Evolutionary conservation across 805 yeast genomes (phyloP).

Genomic region (Yamadazyma olivae): DNA sequence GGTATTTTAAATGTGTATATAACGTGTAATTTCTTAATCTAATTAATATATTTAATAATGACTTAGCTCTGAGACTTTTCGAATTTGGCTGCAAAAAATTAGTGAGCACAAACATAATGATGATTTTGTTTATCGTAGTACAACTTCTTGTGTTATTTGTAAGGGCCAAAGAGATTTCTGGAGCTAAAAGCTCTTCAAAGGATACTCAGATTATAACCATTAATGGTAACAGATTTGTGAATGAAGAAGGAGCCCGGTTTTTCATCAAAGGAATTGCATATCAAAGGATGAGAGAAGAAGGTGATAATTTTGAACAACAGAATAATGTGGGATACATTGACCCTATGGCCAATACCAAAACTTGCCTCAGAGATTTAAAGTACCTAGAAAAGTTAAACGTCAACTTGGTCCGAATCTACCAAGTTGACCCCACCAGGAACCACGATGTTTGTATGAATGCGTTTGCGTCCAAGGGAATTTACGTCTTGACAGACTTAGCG

Average conservation of each 20-base stretch:
- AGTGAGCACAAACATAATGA: background rate
- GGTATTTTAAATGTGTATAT: slow-evolving; percentile 11
- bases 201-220: background rate
- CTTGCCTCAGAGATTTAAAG: slow-evolving; percentile 84
- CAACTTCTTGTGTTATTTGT: too few relatives aligned
- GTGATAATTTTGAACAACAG: slow-evolving; percentile 19
- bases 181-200: too few relatives aligned
- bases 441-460: slow-evolving; percentile 79
- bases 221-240: slow-evolving; percentile 59
- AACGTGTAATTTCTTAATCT: background rate
- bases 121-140: too few relatives aligned
- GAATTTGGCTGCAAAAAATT: slow-evolving; percentile 6
- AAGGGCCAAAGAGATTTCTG: background rate
- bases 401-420: slow-evolving; percentile 83
- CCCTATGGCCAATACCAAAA: slow-evolving; percentile 67
- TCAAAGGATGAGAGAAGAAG: slow-evolving; percentile 62
- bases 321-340: slow-evolving; percentile 48
- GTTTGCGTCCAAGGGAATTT: slow-evolving; percentile 40
- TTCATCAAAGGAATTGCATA: slow-evolving; percentile 87
- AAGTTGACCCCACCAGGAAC: slow-evolving; percentile 65
- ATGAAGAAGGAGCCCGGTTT: slow-evolving; percentile 73
- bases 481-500: slow-evolving; percentile 33
- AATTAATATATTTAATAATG: too few relatives aligned
- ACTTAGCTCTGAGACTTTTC: background rate
- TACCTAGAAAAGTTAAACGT: slow-evolving; percentile 64